Base-by-base conservation (phyloP, 2,329 filamentous ascomycete genomes). In the Exophiala xenobiotica region DNA sequence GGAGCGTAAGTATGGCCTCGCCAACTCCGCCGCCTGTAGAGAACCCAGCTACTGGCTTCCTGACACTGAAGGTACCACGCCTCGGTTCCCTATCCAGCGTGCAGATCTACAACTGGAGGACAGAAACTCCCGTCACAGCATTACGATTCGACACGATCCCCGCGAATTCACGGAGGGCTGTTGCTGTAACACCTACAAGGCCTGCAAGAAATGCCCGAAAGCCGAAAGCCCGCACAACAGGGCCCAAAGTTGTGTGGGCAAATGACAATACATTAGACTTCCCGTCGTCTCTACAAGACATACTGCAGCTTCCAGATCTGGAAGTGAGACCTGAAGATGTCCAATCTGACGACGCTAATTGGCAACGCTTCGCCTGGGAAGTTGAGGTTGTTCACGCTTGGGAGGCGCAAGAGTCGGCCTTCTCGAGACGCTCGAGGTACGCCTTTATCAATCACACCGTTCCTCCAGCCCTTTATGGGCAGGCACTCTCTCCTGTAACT, bases 341-440 rank as follows among this genome's bases (percentile, higher is more conserved):
- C 22, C 44, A 50, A 26, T 49, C 49, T 24, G 49, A 44, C 9
- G 52, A 51, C 35, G 6, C 16, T n/a, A 18, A 55, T 12, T 55
- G 52, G 55, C 52, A 53, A 37, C 52, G 52, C 24, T 58, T 58
- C 47, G 55, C 51, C 12, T 44, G 46, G 16, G 16, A 82, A 29
- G 56, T 82, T 74, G 42, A 83, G 62, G 31, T 63, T 64, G 66
- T 82, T 78, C 18, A 55, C 56, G 23, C 79, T 78, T 27, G 76
- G 76, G 6, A 65, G 53, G 14, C 82, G 67, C 40, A 53, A 19
- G 35, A 45, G 27, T 14, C 43, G 24, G 38, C 48, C 8, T 12
- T n/a, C 6, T 26, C 52, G n/a, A 29, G 18, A 14, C 49, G 55
- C 3, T 44, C 46, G 9, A 41, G 24, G 24, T 55, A 55, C 40